Evolutionary conservation across 2,329 filamentous ascomycete species (phyloP).

Genomic region (Thielaviopsis cerberus): DNA sequence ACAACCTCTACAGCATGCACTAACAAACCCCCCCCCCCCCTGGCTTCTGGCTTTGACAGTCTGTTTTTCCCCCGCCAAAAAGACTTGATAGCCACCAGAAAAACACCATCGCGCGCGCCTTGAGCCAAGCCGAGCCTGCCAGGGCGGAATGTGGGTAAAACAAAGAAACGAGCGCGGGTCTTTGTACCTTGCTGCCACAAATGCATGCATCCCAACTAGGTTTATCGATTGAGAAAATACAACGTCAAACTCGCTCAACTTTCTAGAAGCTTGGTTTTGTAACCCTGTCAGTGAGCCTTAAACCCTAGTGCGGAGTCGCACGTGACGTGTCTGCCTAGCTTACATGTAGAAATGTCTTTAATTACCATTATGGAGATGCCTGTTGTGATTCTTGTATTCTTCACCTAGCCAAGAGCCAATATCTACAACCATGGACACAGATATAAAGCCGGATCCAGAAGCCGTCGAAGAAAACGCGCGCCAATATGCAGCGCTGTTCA

Average conservation of each 20-base stretch:
- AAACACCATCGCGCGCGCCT: background rate
- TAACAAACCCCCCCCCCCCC: background rate
- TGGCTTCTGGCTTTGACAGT: background rate
- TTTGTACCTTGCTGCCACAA: background rate
- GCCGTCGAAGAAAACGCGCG: slow-evolving; percentile 32
- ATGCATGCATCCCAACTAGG: background rate
- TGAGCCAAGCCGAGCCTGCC: background rate
- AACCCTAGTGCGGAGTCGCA: background rate
- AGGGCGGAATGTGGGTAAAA: background rate
- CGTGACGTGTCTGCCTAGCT: background rate
- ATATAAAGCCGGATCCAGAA: slow-evolving; percentile 18
- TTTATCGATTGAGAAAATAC: background rate
- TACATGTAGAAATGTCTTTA: background rate
- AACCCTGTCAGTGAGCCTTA: background rate
- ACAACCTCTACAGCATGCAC: background rate
- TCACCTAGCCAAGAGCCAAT: background rate
- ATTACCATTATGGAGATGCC: background rate
- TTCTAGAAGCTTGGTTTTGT: too few relatives aligned
- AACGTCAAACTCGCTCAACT: background rate
- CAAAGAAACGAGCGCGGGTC: too few relatives aligned
- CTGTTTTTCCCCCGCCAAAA: background rate
- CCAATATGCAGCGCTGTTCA: slow-evolving; percentile 28
- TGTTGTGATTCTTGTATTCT: background rate
- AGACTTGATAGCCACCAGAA: background rate
- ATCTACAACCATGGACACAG: background rate